A percentile compares a stretch with the other conserved stretches of the same genome.
These are phyloP conservation scores for Achaetomium macrosporum DNA, from an alignment of 2,329 filamentous ascomycete genomes.

Conservation along the genomic window DNA sequence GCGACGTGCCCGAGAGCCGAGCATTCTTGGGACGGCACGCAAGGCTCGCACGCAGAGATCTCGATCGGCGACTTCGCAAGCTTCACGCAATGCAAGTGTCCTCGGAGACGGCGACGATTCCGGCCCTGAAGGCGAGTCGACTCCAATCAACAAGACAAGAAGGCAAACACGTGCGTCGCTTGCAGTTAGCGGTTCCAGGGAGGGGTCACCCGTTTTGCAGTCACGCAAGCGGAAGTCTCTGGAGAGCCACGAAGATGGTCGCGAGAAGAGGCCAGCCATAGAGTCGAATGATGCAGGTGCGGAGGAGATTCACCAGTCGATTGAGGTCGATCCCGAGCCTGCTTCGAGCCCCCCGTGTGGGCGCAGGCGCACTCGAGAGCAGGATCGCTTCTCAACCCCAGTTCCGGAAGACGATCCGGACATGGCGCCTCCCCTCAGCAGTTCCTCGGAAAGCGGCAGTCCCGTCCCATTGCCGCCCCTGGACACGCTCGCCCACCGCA, in stretches of 20 bases:
- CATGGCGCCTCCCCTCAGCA: conserved; percentile 50
- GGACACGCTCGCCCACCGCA: conserved; percentile 41
- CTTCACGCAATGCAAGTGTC: conserved; percentile 15
- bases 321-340: conserved; percentile 23
- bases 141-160: conserved; percentile 22
- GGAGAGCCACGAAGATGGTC: conserved; percentile 35
- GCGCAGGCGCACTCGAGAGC: conserved; percentile 7
- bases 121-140: conserved; percentile 27
- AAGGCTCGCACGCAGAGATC: conserved; percentile 30
- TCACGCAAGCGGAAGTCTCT: conserved; percentile 54
- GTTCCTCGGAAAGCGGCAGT: conserved; percentile 38
- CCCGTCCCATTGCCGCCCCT: conserved; percentile 48
- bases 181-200: background rate
- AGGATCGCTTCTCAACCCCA: conserved; percentile 20
- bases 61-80: conserved; percentile 20
- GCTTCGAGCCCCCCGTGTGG: conserved; percentile 10
- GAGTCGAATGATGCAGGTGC: conserved; percentile 13
- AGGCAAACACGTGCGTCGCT: conserved; percentile 16
- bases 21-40: conserved; percentile 51
- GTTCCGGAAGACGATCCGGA: conserved; percentile 43
- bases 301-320: conserved; percentile 23
- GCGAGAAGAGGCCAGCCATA: conserved; percentile 29
- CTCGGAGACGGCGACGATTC: conserved; percentile 26
- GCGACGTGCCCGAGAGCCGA: conserved; percentile 53
- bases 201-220: conserved; percentile 23